Evolutionary conservation across 371 early-diverging fungal genomes (phyloP), one percentile per base, ranked within the genome.

Genomic region (Circinella minor): DNA sequence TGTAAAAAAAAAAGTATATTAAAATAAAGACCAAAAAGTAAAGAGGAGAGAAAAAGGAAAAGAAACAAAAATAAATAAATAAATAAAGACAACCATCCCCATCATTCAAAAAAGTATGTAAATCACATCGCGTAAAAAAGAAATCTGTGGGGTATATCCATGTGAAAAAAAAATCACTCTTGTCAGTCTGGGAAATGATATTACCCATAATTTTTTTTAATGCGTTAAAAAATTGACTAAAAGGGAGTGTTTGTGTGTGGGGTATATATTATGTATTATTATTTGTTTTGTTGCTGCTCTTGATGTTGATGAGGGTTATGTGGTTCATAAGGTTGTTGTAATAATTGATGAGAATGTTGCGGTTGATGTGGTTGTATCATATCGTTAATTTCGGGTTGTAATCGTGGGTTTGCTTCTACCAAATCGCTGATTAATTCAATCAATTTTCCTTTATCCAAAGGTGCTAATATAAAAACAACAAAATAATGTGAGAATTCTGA

Each of bases 371-470:
- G 46, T 34, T 61, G 62, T 17, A 48, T 61, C 48, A 61, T 38
- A 7, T 61, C 69, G 48, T 70, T 62, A 17, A 73, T 59, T 67
- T 73, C 70, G 8, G 66, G 55, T 54, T 73, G 74, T 11, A 73
- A 36, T 5, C 55, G 65, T 15, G 73, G 73, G 18, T 73, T 64
- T 15, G 73, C 61, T 49, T 73, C 73, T 9, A 73, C 69, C 43
- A 73, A 34, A 9, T 73, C 62, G 54, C 66, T 69, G 62, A 73
- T 68, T 51, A 67, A 70, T 27, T 73, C 70, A 55, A 73, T 73
- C 37, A 73, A 43, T 47, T 66, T 69, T 20, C 68, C 74, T 66
- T 73, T 73, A 27, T 70, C 67, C 67, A 73, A 39, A 11, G 74
- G 66, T 9, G 70, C 73, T 72, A 43, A 46, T 63, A 15, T 6